A percentile compares a stretch with the other conserved stretches of the same genome.
These are phyloP conservation scores for Eleusine indica DNA, from an alignment of 176 grass and related monocot genomes.

Conservation along the genomic window DNA sequence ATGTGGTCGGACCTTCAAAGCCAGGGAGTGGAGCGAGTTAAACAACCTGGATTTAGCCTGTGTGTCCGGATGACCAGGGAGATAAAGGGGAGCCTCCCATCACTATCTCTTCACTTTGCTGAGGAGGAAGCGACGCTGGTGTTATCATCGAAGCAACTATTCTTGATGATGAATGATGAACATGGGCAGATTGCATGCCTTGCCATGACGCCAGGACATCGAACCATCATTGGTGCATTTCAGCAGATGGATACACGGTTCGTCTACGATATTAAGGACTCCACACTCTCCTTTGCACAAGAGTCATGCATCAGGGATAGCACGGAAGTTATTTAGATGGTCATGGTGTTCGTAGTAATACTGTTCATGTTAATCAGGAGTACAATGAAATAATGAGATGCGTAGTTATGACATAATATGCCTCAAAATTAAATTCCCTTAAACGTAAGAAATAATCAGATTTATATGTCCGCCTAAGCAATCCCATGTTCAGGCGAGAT, in stretches of 20 bases:
- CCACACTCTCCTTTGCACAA: background rate
- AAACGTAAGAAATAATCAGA: too few species aligned
- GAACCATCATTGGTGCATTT: background rate
- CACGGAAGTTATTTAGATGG: too few species aligned
- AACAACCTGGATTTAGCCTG: background rate
- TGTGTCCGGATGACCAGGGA: background rate
- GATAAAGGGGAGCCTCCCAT: background rate
- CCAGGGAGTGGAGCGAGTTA: background rate
- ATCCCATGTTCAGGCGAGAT: too few species aligned
- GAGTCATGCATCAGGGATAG: background rate
- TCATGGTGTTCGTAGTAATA: too few species aligned
- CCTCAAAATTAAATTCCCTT: too few species aligned
- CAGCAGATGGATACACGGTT: constrained; percentile 24
- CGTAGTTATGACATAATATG: too few species aligned
- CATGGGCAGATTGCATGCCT: background rate
- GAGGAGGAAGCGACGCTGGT: background rate
- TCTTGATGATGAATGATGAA: background rate
- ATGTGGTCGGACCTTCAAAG: background rate
- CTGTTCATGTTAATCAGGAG: too few species aligned
- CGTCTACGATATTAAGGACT: background rate
- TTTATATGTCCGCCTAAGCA: too few species aligned
- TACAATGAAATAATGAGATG: too few species aligned
- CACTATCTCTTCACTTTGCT: background rate
- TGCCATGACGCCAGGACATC: background rate
- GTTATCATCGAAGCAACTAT: background rate